A percentile compares a stretch with the other conserved stretches of the same genome.
Evolutionary conservation across 495 filamentous ascomycete genomes (phyloP).

Genomic region (Penicillium ochrochloron): DNA sequence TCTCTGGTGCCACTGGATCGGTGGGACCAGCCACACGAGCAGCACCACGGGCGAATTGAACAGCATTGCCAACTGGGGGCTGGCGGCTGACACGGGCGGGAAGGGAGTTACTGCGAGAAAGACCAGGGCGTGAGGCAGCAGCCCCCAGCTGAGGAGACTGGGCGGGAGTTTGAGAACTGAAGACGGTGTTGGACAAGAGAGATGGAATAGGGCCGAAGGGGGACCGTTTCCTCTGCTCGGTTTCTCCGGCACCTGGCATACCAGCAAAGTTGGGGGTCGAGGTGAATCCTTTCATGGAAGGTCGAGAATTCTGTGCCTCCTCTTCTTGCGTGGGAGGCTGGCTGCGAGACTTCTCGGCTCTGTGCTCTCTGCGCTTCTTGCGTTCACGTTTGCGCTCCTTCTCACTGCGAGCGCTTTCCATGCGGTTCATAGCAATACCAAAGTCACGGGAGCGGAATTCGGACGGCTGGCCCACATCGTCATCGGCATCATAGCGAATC

Average conservation of each 20-base stretch:
- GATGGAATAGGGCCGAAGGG: constrained; percentile 60
- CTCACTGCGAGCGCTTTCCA: constrained; percentile 22
- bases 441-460: constrained; percentile 42
- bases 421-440: constrained; percentile 26
- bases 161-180: constrained; percentile 49
- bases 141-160: constrained; percentile 47
- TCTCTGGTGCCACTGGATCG: constrained; percentile 31
- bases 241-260: constrained; percentile 14
- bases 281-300: constrained; percentile 22
- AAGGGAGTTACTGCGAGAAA: constrained; percentile 79
- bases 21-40: constrained; percentile 33
- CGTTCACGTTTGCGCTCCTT: constrained; percentile 35
- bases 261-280: constrained; percentile 26
- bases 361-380: constrained; percentile 39
- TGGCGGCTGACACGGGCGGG: constrained; percentile 68
- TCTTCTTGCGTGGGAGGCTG: constrained; percentile 1
- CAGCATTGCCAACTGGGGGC: constrained; percentile 44
- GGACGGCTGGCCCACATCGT: constrained; percentile 22
- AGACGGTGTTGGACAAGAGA: constrained; percentile 68
- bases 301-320: neutral
- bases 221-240: constrained; percentile 35
- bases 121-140: constrained; percentile 48
- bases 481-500: constrained; percentile 36
- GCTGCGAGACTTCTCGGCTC: constrained; percentile 13
- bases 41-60: constrained; percentile 46